A percentile compares a stretch with the other conserved stretches of the same genome.
These are phyloP conservation scores for Nemania abortiva DNA, from an alignment of 2,329 filamentous ascomycete species.

Conservation along the genomic window DNA sequence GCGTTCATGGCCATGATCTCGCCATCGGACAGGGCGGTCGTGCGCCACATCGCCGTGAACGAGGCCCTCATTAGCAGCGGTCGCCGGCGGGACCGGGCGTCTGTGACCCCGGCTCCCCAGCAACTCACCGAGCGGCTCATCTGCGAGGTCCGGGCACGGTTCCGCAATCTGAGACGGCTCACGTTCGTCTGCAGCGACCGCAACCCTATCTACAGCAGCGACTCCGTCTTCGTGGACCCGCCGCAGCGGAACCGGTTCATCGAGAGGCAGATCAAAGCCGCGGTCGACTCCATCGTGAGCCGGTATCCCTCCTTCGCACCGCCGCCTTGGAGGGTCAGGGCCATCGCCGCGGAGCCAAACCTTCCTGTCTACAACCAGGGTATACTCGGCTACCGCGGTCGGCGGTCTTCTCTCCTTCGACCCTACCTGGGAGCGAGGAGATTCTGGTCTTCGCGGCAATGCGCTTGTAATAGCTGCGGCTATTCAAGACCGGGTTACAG, in stretches of 20 bases:
- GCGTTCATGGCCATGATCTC: constrained; percentile 58
- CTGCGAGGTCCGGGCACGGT: constrained; percentile 53
- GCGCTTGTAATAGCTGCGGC: not conserved
- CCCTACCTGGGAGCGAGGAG: not conserved
- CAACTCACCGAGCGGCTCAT: constrained; percentile 47
- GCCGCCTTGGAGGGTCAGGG: constrained; percentile 56
- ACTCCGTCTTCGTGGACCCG: constrained; percentile 49
- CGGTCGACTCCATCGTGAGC: constrained; percentile 52
- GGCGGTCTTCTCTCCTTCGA: constrained; percentile 21
- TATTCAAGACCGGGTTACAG: not conserved
- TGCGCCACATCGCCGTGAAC: constrained; percentile 60
- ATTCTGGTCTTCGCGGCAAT: not conserved
- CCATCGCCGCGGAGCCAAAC: constrained; percentile 42
- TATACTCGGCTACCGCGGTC: constrained; percentile 40
- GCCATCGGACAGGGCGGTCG: constrained; percentile 53
- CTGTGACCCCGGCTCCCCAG: not conserved
- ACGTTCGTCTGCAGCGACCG: constrained; percentile 59
- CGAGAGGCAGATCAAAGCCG: constrained; percentile 53
- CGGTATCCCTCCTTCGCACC: constrained; percentile 51
- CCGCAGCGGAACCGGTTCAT: constrained; percentile 53
- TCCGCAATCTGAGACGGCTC: constrained; percentile 58
- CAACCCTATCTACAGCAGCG: constrained; percentile 51
- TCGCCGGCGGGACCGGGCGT: not conserved
- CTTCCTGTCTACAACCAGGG: constrained; percentile 36
- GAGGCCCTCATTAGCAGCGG: constrained; percentile 56